Evolutionary conservation across 2,329 filamentous ascomycete species (phyloP).

Genomic region (Colletotrichum plurivorum): DNA sequence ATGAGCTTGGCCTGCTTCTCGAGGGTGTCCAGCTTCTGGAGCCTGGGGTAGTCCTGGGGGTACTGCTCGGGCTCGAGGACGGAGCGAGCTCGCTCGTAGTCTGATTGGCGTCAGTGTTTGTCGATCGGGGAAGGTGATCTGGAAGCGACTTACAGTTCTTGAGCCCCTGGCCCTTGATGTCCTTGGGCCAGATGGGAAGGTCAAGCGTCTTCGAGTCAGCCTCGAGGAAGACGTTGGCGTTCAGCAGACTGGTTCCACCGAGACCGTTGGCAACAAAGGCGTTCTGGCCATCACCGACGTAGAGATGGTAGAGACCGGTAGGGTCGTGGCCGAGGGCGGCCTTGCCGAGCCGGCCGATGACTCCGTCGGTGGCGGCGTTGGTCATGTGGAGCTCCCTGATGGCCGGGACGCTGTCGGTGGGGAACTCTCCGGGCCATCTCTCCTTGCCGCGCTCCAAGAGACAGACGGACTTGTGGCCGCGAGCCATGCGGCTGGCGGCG

Average conservation of each 20-base stretch:
- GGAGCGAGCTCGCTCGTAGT: constrained; percentile 68
- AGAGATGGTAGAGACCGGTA: constrained; percentile 60
- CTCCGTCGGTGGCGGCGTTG: constrained; percentile 43
- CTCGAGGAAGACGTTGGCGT: constrained; percentile 76
- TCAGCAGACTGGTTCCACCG: constrained; percentile 77
- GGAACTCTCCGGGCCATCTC: constrained; percentile 61
- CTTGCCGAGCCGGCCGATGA: constrained; percentile 51
- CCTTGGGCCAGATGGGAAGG: constrained; percentile 70
- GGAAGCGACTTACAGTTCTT: constrained; percentile 61
- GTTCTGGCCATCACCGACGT: constrained; percentile 61
- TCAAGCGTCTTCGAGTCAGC: constrained; percentile 68
- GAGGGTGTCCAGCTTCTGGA: constrained; percentile 71
- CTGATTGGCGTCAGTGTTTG: constrained; percentile 48
- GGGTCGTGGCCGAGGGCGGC: constrained; percentile 50
- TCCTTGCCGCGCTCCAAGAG: constrained; percentile 62
- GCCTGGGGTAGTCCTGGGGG: constrained; percentile 68
- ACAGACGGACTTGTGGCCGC: constrained; percentile 53
- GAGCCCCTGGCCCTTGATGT: constrained; percentile 63
- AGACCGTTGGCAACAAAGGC: constrained; percentile 60
- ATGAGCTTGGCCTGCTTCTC: constrained; percentile 68
- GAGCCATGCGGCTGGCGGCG: constrained; percentile 61
- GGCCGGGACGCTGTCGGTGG: constrained; percentile 49
- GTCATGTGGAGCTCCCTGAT: constrained; percentile 53
- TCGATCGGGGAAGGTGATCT: neutral
- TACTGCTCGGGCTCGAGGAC: constrained; percentile 73